A percentile compares a stretch with the other conserved stretches of the same genome.
These are phyloP conservation scores for Suillus paluster DNA, from an alignment of 768 basidiomycete genomes.

Conservation along the genomic window DNA sequence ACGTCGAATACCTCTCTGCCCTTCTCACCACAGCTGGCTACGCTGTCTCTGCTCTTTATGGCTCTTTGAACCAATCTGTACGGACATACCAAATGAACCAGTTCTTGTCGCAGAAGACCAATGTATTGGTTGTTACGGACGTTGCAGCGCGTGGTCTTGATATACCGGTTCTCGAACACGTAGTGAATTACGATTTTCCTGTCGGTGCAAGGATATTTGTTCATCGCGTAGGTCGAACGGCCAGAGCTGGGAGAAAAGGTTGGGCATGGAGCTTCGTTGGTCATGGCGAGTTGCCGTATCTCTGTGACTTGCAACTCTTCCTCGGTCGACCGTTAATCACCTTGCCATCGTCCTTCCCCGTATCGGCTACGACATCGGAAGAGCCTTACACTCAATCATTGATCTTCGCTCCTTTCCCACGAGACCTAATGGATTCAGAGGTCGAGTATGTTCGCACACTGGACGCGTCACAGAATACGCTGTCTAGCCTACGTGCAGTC, in stretches of 20 bases:
- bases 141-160: slow-evolving; percentile 98
- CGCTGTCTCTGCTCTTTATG: slow-evolving; percentile 92
- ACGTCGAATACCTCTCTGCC: slow-evolving; percentile 90
- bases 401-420: slow-evolving; percentile 81
- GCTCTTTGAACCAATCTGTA: slow-evolving; percentile 90
- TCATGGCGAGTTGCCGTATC: slow-evolving; percentile 82
- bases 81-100: slow-evolving; percentile 89
- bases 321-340: slow-evolving; percentile 76
- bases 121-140: slow-evolving; percentile 93
- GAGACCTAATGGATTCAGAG: slow-evolving; percentile 80
- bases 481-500: slow-evolving; percentile 73
- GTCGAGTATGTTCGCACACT: slow-evolving; percentile 77
- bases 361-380: slow-evolving; percentile 50
- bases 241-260: slow-evolving; percentile 91
- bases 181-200: slow-evolving; percentile 98
- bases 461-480: slow-evolving; percentile 63
- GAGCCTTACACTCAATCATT: slow-evolving; percentile 72
- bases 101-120: slow-evolving; percentile 81
- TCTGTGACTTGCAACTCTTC: slow-evolving; percentile 93
- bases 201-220: slow-evolving; percentile 92
- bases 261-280: slow-evolving; percentile 98
- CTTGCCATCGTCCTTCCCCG: slow-evolving; percentile 34
- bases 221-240: slow-evolving; percentile 96
- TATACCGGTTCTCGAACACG: slow-evolving; percentile 94
- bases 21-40: slow-evolving; percentile 84